phyloP scores from a whole-genome alignment of 176 grass and related monocot species.

The Ensete ventricosum region DNA sequence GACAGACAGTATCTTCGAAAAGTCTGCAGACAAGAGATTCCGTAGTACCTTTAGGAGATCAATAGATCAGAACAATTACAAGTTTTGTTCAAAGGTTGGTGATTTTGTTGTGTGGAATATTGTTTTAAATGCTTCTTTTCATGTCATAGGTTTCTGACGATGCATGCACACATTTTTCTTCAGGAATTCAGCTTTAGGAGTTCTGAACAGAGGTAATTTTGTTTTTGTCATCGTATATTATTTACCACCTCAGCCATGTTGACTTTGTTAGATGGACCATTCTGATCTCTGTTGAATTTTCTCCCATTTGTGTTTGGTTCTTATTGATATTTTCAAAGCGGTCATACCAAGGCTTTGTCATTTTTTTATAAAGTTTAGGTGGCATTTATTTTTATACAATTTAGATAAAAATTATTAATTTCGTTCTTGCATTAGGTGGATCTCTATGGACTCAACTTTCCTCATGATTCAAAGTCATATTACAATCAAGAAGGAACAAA shows the following conservation, averaged over 20 bases:
- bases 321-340: too few relatives aligned
- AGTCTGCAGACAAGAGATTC: slow-evolving; percentile 8
- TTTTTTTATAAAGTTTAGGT: too few relatives aligned
- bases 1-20: neutral
- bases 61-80: neutral
- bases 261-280: too few relatives aligned
- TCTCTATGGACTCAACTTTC: too few relatives aligned
- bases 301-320: neutral
- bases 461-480: too few relatives aligned
- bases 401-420: too few relatives aligned
- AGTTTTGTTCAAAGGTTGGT: neutral
- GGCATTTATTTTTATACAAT: too few relatives aligned
- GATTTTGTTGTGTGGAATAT: neutral
- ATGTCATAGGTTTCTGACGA: neutral
- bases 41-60: neutral
- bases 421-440: too few relatives aligned
- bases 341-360: too few relatives aligned
- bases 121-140: too few relatives aligned
- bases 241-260: neutral
- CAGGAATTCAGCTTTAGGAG: slow-evolving; percentile 3
- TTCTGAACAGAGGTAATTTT: slow-evolving; percentile 16
- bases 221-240: neutral
- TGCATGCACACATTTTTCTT: neutral
- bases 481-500: too few relatives aligned
- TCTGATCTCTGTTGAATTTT: neutral